Evolutionary conservation across 129 eudicot species (phyloP).

Genomic region (Flaveria bidentis): DNA sequence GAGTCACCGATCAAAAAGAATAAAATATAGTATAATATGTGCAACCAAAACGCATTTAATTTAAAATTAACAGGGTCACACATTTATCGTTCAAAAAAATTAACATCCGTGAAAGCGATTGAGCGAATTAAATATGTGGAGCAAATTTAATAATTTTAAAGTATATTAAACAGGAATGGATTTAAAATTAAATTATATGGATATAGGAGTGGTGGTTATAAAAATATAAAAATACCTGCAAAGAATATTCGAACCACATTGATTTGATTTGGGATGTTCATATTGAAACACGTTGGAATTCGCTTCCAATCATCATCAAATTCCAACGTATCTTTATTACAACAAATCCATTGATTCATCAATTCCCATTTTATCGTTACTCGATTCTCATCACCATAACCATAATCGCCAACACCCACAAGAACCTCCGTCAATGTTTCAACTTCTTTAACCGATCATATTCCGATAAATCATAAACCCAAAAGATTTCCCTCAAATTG

Average conservation of each 20-base stretch:
- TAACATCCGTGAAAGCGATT: no score
- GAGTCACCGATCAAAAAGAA: no score
- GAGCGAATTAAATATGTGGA: no score
- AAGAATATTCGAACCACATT: background rate
- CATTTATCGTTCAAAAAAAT: no score
- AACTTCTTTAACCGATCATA: constrained; percentile 21
- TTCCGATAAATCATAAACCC: constrained; percentile 16
- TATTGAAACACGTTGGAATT: background rate
- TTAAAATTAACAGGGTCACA: no score
- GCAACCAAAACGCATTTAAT: no score
- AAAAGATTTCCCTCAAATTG: background rate
- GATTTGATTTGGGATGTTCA: background rate
- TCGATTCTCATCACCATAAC: background rate
- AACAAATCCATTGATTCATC: background rate
- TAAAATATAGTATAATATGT: no score
- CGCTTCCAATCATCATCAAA: background rate
- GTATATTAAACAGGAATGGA: no score
- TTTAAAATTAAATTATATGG: no score
- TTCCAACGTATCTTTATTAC: background rate
- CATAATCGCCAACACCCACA: no score
- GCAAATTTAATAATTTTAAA: no score
- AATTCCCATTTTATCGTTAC: background rate
- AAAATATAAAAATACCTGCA: background rate
- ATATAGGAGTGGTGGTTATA: no score
- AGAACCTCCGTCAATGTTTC: constrained; percentile 5